A percentile compares a stretch with the other conserved stretches of the same genome.
Conservation (phyloP, 768 basidiomycete genomes). For the Suillus brevipes region DNA sequence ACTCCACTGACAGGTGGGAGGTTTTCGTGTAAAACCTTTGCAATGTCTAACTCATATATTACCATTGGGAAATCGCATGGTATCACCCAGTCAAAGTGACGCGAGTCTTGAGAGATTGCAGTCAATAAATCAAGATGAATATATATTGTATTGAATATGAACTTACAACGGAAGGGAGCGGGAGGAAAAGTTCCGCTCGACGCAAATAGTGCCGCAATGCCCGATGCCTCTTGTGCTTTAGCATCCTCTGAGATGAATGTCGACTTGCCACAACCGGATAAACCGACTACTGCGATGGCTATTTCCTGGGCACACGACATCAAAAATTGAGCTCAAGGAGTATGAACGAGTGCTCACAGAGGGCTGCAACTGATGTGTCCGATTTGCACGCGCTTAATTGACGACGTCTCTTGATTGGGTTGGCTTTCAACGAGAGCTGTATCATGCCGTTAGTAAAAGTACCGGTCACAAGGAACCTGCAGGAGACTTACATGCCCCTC, state of each 20-base stretch:
- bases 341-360: constrained; percentile 24
- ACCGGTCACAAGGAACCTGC: constrained; percentile 27
- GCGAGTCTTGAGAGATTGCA: constrained; percentile 34
- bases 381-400: constrained; percentile 49
- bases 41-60: constrained; percentile 57
- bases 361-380: constrained; percentile 36
- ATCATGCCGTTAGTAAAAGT: constrained; percentile 33
- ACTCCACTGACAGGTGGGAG: constrained; percentile 72
- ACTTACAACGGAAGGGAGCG: constrained; percentile 43
- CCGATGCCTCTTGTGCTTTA: constrained; percentile 55
- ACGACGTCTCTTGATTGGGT: constrained; percentile 58
- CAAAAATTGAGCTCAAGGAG: constrained; percentile 1
- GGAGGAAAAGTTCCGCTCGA: constrained; percentile 32
- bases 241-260: constrained; percentile 78
- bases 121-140: constrained; percentile 17
- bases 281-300: constrained; percentile 79
- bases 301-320: constrained; percentile 35
- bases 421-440: constrained; percentile 50
- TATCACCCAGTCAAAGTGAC: constrained; percentile 34
- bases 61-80: constrained; percentile 46
- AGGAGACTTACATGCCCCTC: constrained; percentile 60
- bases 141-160: neutral
- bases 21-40: constrained; percentile 42
- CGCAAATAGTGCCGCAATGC: constrained; percentile 36
- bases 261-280: constrained; percentile 80